Conservation (phyloP, 164 flowering plant species). For the Aristolochia californica region DNA sequence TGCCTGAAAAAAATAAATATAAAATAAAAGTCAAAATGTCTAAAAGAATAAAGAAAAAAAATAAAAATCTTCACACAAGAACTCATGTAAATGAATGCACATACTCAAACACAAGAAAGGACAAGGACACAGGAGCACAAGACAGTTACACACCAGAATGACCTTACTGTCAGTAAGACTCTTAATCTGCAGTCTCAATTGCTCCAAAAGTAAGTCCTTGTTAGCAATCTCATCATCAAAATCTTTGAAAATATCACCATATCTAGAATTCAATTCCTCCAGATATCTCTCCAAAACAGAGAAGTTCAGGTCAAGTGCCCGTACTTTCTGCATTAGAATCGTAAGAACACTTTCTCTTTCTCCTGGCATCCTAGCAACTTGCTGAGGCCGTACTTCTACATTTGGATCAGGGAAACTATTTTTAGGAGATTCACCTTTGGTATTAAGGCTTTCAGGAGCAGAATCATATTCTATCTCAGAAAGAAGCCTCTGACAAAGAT, state of each 20-base stretch:
- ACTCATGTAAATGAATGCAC: not conserved
- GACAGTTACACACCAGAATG: slow-evolving; percentile 38
- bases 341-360: slow-evolving; percentile 94
- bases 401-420: slow-evolving; percentile 40
- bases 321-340: slow-evolving; percentile 88
- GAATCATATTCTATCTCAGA: slow-evolving; percentile 27
- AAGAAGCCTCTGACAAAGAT: slow-evolving; percentile 12
- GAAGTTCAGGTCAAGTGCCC: slow-evolving; percentile 65
- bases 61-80: too few relatives aligned
- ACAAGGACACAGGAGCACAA: not conserved
- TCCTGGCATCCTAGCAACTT: slow-evolving; percentile 78
- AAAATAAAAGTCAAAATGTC: slow-evolving; percentile 1
- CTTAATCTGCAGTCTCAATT: slow-evolving; percentile 41
- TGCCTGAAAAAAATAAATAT: slow-evolving; percentile 31
- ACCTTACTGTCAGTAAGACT: slow-evolving; percentile 39
- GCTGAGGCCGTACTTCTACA: slow-evolving; percentile 54
- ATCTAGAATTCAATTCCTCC: slow-evolving; percentile 70
- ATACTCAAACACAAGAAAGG: too few relatives aligned
- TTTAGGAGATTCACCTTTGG: slow-evolving; percentile 21
- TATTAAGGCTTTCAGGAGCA: slow-evolving; percentile 16
- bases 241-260: slow-evolving; percentile 62
- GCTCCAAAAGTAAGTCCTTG: slow-evolving; percentile 39
- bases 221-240: slow-evolving; percentile 58
- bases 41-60: not conserved
- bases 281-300: slow-evolving; percentile 76